Conservation (phyloP, 75 land plant genomes). For the Selaginella moellendorffii region DNA sequence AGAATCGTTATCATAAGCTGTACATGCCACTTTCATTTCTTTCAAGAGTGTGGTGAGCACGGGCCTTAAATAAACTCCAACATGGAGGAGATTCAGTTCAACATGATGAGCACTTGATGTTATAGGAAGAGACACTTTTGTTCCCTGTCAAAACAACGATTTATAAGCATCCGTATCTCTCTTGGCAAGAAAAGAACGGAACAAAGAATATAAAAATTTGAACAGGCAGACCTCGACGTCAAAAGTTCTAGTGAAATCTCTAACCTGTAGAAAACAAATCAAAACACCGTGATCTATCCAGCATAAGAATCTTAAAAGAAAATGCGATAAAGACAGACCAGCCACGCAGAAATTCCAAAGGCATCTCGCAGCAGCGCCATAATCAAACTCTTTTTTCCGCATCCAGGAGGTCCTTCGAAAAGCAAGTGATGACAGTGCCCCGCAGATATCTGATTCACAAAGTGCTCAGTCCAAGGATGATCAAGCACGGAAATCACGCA, state of each 20-base stretch:
- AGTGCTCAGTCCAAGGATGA: background rate
- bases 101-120: conserved; percentile 40
- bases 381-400: conserved; percentile 29
- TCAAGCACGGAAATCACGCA: background rate
- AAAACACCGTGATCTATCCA: too few relatives aligned
- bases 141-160: conserved; percentile 14
- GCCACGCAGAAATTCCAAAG: conserved; percentile 28
- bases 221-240: conserved; percentile 23
- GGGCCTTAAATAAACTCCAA: conserved; percentile 18
- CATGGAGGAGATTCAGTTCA: conserved; percentile 25
- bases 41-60: conserved; percentile 33
- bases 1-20: background rate
- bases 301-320: background rate
- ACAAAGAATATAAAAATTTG: background rate
- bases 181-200: background rate
- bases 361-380: conserved; percentile 36
- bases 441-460: conserved; percentile 17
- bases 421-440: conserved; percentile 27
- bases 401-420: conserved; percentile 36
- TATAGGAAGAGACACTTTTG: conserved; percentile 25
- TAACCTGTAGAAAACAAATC: conserved; percentile 24
- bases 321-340: conserved; percentile 7
- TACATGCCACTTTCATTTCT: conserved; percentile 15
- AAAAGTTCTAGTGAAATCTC: conserved; percentile 26
- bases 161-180: background rate